These are phyloP conservation scores for Vaccinium vitisidaea DNA, from an alignment of 148 eudicot genomes.

Conservation along the genomic window DNA sequence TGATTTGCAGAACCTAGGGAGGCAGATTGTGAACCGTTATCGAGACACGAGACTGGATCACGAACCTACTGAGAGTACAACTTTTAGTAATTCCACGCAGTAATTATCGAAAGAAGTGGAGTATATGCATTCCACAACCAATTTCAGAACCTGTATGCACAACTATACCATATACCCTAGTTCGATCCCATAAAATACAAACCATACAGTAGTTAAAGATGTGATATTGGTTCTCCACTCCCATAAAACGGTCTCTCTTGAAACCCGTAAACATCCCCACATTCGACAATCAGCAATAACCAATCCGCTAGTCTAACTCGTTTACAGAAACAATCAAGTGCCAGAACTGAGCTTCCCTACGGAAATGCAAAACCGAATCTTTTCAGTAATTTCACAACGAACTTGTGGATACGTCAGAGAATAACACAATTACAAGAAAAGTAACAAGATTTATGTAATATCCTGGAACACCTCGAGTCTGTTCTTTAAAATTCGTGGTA, in stretches of 20 bases:
- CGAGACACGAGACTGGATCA: too few relatives aligned
- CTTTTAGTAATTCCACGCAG: not conserved
- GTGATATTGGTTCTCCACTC: not conserved
- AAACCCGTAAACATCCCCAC: too few relatives aligned
- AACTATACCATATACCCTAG: too few relatives aligned
- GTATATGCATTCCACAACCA: not conserved
- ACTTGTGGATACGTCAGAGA: not conserved
- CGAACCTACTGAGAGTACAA: not conserved
- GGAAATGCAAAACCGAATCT: not conserved
- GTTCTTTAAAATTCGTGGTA: constrained; percentile 5
- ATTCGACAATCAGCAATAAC: not conserved
- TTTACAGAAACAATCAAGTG: not conserved
- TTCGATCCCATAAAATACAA: not conserved
- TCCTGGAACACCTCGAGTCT: constrained; percentile 14
- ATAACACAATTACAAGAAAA: not conserved
- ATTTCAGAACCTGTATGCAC: not conserved
- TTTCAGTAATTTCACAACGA: not conserved
- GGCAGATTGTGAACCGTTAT: not conserved
- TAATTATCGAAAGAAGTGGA: not conserved
- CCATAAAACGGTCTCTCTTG: not conserved
- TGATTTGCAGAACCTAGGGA: not conserved
- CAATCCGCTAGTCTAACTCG: not conserved
- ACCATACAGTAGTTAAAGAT: not conserved
- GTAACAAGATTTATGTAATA: constrained; percentile 13
- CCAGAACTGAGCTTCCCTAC: not conserved